phyloP scores from a whole-genome alignment of 2,329 filamentous ascomycete genomes.

The Stachybotrys elegans region DNA sequence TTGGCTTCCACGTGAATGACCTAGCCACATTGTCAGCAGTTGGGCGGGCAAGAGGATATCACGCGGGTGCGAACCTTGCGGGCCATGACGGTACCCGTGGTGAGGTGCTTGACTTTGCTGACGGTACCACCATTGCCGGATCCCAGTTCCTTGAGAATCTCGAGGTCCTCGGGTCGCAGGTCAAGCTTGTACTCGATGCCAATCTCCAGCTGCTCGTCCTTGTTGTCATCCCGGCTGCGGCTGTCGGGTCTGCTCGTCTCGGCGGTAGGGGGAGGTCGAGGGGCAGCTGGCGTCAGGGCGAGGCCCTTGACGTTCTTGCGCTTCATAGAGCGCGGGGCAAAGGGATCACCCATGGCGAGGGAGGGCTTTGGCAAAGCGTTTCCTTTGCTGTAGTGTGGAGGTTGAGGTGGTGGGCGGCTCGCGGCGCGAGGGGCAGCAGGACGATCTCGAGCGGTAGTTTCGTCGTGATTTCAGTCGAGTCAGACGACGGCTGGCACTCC shows the following conservation, averaged over 20 bases:
- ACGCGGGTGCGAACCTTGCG: constrained; percentile 66
- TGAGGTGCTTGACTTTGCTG: constrained; percentile 94
- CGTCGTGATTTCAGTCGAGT: constrained; percentile 12
- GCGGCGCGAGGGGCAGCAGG: constrained; percentile 8
- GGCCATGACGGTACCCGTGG: constrained; percentile 94
- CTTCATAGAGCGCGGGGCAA: constrained; percentile 81
- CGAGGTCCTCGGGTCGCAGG: constrained; percentile 83
- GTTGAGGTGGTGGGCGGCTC: constrained; percentile 7
- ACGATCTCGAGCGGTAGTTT: too few species aligned
- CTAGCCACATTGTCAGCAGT: constrained; percentile 48
- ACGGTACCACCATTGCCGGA: constrained; percentile 96
- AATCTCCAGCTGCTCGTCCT: constrained; percentile 72
- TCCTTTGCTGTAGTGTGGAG: not conserved
- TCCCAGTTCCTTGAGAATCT: constrained; percentile 90
- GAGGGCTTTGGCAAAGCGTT: constrained; percentile 6
- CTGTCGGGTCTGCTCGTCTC: constrained; percentile 63
- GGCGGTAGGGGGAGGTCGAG: constrained; percentile 66
- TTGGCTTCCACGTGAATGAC: constrained; percentile 98
- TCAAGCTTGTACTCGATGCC: constrained; percentile 96
- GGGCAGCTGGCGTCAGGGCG: constrained; percentile 73
- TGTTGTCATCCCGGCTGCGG: constrained; percentile 53
- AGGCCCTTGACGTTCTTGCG: constrained; percentile 98
- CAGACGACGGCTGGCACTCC: constrained; percentile 11
- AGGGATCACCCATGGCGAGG: constrained; percentile 53
- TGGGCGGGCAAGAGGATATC: constrained; percentile 6